Percentiles rank a stretch among this genome's conserved stretches.
phyloP scores from a whole-genome alignment of 2,329 filamentous ascomycete species.

The Tolypocladium guangdongense region DNA sequence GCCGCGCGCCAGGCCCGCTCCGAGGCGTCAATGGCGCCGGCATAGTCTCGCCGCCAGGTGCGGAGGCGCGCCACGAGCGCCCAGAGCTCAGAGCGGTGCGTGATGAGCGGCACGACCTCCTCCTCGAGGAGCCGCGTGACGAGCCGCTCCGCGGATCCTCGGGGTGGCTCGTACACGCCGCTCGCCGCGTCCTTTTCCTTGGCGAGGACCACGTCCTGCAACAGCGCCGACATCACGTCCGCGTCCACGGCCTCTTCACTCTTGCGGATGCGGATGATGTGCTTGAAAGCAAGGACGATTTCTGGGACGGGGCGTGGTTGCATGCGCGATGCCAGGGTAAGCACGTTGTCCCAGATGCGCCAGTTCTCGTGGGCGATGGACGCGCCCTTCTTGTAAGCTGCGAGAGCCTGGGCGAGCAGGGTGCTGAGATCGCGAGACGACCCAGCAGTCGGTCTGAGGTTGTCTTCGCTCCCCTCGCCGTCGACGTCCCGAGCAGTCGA shows the following conservation, averaged over 20 bases:
- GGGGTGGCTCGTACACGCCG: constrained; percentile 26
- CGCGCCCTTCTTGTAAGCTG: constrained; percentile 80
- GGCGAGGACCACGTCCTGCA: constrained; percentile 55
- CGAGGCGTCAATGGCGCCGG: constrained; percentile 66
- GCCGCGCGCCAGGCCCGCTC: constrained; percentile 85
- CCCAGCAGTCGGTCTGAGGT: constrained; percentile 8
- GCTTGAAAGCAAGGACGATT: constrained; percentile 62
- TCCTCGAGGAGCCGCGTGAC: constrained; percentile 65
- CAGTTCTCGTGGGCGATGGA: constrained; percentile 74
- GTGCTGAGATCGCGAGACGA: constrained; percentile 40
- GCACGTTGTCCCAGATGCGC: constrained; percentile 94
- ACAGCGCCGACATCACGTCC: constrained; percentile 58
- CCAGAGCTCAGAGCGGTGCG: constrained; percentile 68
- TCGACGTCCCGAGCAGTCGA: constrained; percentile 8
- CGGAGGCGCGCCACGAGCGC: constrained; percentile 59
- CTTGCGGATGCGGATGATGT: constrained; percentile 65
- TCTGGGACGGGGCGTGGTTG: constrained; percentile 65
- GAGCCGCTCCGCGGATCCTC: constrained; percentile 50
- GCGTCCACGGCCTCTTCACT: constrained; percentile 72
- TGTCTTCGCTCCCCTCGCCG: constrained; percentile 18
- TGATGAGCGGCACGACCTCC: constrained; percentile 72
- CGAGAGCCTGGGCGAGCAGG: constrained; percentile 63
- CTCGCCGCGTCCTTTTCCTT: constrained; percentile 20
- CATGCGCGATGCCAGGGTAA: constrained; percentile 73
- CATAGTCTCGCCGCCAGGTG: constrained; percentile 60